phyloP scores from a whole-genome alignment of 192 early-diverging fungal species.

The Backusella parvicylindrica region DNA sequence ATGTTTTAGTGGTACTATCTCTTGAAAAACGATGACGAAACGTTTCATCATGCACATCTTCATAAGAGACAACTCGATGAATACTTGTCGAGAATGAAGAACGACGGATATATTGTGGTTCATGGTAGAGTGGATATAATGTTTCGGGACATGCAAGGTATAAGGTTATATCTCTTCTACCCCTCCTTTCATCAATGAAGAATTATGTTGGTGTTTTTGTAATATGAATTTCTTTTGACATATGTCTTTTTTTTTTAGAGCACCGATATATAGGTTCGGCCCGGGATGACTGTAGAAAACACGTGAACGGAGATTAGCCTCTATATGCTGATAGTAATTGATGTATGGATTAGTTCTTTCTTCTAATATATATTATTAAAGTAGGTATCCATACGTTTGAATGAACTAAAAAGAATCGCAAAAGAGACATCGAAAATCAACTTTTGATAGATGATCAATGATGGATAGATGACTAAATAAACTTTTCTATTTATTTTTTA shows the following conservation, averaged over 20 bases:
- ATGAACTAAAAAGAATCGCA: not conserved
- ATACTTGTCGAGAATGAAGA: not conserved
- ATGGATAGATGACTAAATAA: not conserved
- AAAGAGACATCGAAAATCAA: not conserved
- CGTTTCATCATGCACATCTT: not conserved
- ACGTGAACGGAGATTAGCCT: not conserved
- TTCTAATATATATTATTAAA: conserved; percentile 6
- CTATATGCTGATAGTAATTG: not conserved
- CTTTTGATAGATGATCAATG: not conserved
- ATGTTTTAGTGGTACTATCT: not conserved
- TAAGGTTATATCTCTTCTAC: no score
- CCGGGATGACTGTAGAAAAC: no score
- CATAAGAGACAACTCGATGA: not conserved
- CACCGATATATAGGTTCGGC: no score
- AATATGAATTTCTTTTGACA: no score
- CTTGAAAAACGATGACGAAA: not conserved
- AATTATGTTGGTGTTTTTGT: no score
- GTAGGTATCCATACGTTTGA: not conserved
- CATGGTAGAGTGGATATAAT: not conserved
- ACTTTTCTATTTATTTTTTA: not conserved
- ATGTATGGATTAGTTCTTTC: not conserved
- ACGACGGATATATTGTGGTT: not conserved
- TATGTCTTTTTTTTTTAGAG: no score
- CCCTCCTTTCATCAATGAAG: no score
- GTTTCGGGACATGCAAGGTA: not conserved